Evolutionary conservation across 2,329 filamentous ascomycete genomes (phyloP).

Genomic region (Colletotrichum sp.): DNA sequence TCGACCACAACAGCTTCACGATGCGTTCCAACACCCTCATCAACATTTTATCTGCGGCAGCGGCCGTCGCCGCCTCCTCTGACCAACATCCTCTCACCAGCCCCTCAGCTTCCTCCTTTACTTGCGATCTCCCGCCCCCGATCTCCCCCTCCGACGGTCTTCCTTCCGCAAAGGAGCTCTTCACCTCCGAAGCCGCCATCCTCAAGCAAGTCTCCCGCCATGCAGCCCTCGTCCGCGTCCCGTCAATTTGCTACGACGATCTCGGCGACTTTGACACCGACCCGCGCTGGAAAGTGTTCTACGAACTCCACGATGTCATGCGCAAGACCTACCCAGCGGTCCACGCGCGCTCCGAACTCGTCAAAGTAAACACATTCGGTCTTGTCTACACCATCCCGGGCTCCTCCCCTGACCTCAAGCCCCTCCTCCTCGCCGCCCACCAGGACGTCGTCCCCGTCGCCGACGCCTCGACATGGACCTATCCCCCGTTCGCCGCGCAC

Average conservation of each 20-base stretch:
- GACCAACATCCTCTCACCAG: not conserved
- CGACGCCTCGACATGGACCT: constrained; percentile 49
- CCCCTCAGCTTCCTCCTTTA: constrained; percentile 14
- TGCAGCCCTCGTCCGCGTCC: constrained; percentile 59
- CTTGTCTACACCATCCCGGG: constrained; percentile 66
- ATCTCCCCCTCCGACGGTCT: constrained; percentile 38
- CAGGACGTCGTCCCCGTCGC: constrained; percentile 50
- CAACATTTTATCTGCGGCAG: not conserved
- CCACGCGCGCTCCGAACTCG: constrained; percentile 46
- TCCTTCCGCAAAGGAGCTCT: constrained; percentile 34
- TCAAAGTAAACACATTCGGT: constrained; percentile 67
- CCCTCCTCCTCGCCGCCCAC: constrained; percentile 45
- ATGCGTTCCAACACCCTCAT: constrained; percentile 3
- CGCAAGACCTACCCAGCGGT: constrained; percentile 54
- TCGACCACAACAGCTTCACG: not conserved
- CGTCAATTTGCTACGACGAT: constrained; percentile 62
- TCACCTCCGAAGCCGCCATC: constrained; percentile 36
- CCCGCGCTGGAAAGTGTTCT: constrained; percentile 59
- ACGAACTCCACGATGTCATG: constrained; percentile 53
- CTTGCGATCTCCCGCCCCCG: constrained; percentile 38
- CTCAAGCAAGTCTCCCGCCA: constrained; percentile 51
- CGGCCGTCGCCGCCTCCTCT: not conserved
- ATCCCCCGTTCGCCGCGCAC: constrained; percentile 47
- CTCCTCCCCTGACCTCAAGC: constrained; percentile 51
- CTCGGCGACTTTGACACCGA: constrained; percentile 59